A percentile compares a stretch with the other conserved stretches of the same genome.
Conservation (phyloP, 371 early-diverging fungal genomes). For the Chytridium lagenaria region DNA sequence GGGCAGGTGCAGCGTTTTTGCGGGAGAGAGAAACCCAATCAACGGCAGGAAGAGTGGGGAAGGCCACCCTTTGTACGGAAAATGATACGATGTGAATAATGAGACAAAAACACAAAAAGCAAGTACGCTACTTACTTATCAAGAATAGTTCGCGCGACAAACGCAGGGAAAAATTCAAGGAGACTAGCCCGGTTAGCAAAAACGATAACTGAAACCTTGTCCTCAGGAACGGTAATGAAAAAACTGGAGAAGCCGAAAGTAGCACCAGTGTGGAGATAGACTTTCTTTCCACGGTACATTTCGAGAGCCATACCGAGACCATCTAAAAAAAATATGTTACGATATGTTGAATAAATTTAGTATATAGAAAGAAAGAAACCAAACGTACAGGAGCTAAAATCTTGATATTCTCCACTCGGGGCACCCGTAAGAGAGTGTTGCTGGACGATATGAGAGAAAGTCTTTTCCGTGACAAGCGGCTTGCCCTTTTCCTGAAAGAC, state of each 20-base stretch:
- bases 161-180: no score
- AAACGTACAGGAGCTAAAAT: no score
- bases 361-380: no score
- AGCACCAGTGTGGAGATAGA: not conserved
- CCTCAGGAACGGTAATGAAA: not conserved
- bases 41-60: not conserved
- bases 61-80: no score
- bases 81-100: not conserved
- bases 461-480: not conserved
- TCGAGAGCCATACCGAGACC: not conserved
- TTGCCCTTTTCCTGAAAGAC: not conserved
- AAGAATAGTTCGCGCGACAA: not conserved
- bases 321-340: not conserved
- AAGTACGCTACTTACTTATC: not conserved
- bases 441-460: no score
- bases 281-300: not conserved
- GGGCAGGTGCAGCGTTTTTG: no score
- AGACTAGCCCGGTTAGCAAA: no score
- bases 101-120: not conserved
- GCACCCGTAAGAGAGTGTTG: no score
- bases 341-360: not conserved
- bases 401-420: no score
- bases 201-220: conserved; percentile 1
- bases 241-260: not conserved
- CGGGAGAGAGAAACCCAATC: not conserved